These are phyloP conservation scores for Daldinia loculata DNA, from an alignment of 495 filamentous ascomycete species.

Conservation along the genomic window DNA sequence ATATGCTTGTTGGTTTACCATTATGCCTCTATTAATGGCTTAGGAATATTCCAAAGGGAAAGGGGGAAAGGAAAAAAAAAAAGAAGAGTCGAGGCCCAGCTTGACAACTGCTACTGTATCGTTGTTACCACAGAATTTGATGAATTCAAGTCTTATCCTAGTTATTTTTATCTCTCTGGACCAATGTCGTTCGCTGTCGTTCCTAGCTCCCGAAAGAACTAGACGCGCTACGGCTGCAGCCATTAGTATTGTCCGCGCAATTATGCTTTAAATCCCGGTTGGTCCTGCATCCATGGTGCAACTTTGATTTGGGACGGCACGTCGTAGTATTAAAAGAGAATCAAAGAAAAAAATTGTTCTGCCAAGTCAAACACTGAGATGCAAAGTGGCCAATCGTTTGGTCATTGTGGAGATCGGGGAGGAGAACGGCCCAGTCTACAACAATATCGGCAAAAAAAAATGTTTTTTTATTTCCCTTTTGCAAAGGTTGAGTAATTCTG, in stretches of 20 bases:
- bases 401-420: conserved; percentile 26
- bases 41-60: neutral
- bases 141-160: neutral
- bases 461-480: neutral
- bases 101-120: neutral
- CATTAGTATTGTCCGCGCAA: conserved; percentile 18
- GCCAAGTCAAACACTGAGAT: conserved; percentile 29
- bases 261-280: conserved; percentile 28
- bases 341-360: conserved; percentile 5
- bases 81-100: neutral
- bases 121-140: neutral
- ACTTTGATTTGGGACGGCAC: neutral
- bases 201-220: conserved; percentile 6
- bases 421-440: conserved; percentile 25
- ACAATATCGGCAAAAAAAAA: conserved; percentile 23
- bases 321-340: neutral
- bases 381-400: conserved; percentile 25
- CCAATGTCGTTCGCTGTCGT: neutral
- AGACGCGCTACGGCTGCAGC: conserved; percentile 6
- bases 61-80: neutral
- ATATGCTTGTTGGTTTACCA: neutral
- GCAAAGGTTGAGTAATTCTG: neutral
- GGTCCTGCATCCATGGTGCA: conserved; percentile 5
- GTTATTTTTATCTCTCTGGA: neutral
- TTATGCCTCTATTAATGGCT: neutral